Conservation (phyloP, 176 grass and related monocot species). For the Avena atlantica region DNA sequence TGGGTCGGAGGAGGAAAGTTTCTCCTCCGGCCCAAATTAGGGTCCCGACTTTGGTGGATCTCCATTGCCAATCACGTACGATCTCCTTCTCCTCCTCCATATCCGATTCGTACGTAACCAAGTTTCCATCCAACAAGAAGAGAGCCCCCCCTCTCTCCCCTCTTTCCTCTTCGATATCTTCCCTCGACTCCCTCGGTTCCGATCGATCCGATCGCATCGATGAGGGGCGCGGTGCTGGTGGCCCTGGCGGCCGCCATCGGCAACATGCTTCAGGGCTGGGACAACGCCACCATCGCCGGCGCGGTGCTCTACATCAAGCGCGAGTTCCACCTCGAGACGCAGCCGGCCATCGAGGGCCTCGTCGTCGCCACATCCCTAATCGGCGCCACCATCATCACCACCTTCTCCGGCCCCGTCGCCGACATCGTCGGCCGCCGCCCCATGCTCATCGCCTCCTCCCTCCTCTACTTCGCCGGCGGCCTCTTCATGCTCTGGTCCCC, state of each 20-base stretch:
- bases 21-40: too few relatives aligned
- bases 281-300: conserved; percentile 82
- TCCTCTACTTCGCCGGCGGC: conserved; percentile 65
- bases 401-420: conserved; percentile 84
- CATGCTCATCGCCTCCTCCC: conserved; percentile 73
- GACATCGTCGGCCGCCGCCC: conserved; percentile 73
- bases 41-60: too few relatives aligned
- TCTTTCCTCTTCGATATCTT: neutral
- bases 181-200: too few relatives aligned
- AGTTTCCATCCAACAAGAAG: too few relatives aligned
- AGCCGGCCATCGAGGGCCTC: conserved; percentile 77
- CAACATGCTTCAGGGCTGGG: conserved; percentile 80
- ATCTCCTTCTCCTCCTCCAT: too few relatives aligned
- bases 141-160: neutral
- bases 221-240: conserved; percentile 70
- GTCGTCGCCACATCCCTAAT: conserved; percentile 84
- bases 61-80: too few relatives aligned
- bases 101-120: too few relatives aligned
- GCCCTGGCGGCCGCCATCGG: conserved; percentile 75
- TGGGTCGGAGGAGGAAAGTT: too few relatives aligned
- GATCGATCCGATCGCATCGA: neutral
- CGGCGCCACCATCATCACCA: conserved; percentile 90
- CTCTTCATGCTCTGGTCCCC: conserved; percentile 85
- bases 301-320: conserved; percentile 84
- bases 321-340: conserved; percentile 69